Percentiles rank a stretch among this genome's conserved stretches.
These are phyloP conservation scores for Coleophoma crateriformis DNA, from an alignment of 2,329 filamentous ascomycete genomes.

Conservation along the genomic window DNA sequence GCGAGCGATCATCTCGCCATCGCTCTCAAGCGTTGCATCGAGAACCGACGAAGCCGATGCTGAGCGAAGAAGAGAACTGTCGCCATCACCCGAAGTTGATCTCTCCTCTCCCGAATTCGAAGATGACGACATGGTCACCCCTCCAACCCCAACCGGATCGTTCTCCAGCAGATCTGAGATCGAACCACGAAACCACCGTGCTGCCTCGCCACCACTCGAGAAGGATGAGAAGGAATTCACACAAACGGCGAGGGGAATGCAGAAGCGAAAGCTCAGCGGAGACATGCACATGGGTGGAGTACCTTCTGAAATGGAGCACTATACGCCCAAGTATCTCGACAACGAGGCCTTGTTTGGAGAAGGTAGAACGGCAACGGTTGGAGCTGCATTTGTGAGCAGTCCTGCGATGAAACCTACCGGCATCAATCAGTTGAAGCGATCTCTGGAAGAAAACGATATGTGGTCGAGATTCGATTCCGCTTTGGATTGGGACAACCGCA, in stretches of 20 bases:
- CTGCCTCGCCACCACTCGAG: conserved; percentile 83
- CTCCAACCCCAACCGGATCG: conserved; percentile 57
- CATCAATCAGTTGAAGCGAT: conserved; percentile 38
- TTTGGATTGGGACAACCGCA: conserved; percentile 58
- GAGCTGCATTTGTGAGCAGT: conserved; percentile 40
- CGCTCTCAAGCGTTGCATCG: conserved; percentile 65
- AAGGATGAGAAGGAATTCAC: conserved; percentile 96
- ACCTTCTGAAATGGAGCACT: conserved; percentile 23
- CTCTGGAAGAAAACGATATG: conserved; percentile 28
- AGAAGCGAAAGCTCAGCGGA: conserved; percentile 49
- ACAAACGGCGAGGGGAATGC: conserved; percentile 81
- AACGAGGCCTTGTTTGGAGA: conserved; percentile 24
- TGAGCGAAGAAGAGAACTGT: conserved; percentile 63
- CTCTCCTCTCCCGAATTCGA: conserved; percentile 84
- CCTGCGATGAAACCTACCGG: conserved; percentile 46
- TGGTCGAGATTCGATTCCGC: conserved; percentile 29
- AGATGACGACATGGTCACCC: conserved; percentile 58
- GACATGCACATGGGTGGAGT: conserved; percentile 51
- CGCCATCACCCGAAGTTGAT: conserved; percentile 89
- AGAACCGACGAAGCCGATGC: conserved; percentile 68
- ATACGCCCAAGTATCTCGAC: conserved; percentile 19
- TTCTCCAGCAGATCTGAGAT: conserved; percentile 44
- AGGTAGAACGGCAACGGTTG: conserved; percentile 23
- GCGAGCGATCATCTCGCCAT: conserved; percentile 72
- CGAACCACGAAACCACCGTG: conserved; percentile 57